A percentile compares a stretch with the other conserved stretches of the same genome.
phyloP scores from a whole-genome alignment of 305 asterid species.

The Rubia occidens region DNA sequence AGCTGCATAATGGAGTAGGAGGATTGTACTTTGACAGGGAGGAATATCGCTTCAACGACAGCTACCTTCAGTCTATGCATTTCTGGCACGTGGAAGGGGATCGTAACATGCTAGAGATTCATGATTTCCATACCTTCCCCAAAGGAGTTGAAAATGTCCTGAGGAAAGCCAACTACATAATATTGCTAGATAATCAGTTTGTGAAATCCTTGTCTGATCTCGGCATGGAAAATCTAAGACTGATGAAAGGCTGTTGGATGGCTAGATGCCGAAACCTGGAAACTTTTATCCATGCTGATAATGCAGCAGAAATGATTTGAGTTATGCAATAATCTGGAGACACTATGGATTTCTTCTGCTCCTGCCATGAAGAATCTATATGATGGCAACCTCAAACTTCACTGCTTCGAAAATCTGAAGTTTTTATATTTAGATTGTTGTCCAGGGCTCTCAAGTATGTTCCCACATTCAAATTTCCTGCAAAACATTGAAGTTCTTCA shows the following conservation, averaged over 20 bases:
- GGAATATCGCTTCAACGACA: background rate
- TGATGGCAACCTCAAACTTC: background rate
- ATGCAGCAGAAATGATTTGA: background rate
- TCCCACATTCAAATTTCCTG: slow-evolving; percentile 4
- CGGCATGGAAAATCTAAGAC: background rate
- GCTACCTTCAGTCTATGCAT: slow-evolving; percentile 2
- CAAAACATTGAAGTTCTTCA: slow-evolving; percentile 9
- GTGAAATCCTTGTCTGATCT: slow-evolving; percentile 11
- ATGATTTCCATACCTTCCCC: slow-evolving; percentile 8
- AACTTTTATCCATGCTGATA: slow-evolving; percentile 3
- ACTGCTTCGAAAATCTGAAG: slow-evolving; percentile 6
- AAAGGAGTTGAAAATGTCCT: background rate
- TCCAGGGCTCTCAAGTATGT: slow-evolving; percentile 3
- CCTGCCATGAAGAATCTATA: slow-evolving; percentile 2
- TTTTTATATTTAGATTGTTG: slow-evolving; percentile 12
- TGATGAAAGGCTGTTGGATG: slow-evolving; percentile 14
- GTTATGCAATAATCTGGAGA: background rate
- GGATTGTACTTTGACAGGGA: slow-evolving; percentile 8
- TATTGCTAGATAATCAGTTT: slow-evolving; percentile 9
- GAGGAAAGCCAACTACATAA: background rate
- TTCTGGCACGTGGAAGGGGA: background rate
- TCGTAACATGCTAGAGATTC: slow-evolving; percentile 3
- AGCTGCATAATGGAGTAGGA: slow-evolving; percentile 11
- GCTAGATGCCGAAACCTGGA: slow-evolving; percentile 2
- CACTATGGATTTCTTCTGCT: slow-evolving; percentile 4